These are phyloP conservation scores for Hirsutella rhossiliensis DNA, from an alignment of 2,329 filamentous ascomycete genomes.

Conservation along the genomic window DNA sequence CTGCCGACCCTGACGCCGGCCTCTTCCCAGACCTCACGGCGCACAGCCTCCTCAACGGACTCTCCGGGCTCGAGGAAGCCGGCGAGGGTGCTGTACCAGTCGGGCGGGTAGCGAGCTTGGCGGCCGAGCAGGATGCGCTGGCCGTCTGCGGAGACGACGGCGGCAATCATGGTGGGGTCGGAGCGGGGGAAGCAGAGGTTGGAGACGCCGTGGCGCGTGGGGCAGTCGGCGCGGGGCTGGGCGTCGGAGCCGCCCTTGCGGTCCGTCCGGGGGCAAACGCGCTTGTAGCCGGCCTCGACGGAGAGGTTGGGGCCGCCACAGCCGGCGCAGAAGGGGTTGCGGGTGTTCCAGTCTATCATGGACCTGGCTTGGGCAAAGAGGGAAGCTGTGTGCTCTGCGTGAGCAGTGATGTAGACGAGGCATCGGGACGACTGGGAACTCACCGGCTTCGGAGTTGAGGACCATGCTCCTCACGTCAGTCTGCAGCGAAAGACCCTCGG, in stretches of 20 bases:
- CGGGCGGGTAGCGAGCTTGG: conserved; percentile 66
- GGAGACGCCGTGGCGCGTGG: conserved; percentile 71
- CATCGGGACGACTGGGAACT: conserved; percentile 5
- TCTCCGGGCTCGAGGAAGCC: conserved; percentile 81
- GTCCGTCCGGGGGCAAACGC: conserved; percentile 64
- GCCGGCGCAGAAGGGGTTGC: conserved; percentile 83
- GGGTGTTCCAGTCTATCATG: conserved; percentile 85
- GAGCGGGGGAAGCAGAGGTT: conserved; percentile 89
- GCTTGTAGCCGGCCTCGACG: conserved; percentile 69
- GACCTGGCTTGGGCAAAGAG: conserved; percentile 84
- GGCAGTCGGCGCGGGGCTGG: conserved; percentile 55
- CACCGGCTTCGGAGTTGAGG: conserved; percentile 50
- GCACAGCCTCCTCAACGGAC: conserved; percentile 72
- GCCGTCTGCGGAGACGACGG: conserved; percentile 72
- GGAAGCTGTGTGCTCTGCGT: conserved; percentile 50
- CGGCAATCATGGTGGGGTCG: conserved; percentile 91
- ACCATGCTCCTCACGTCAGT: conserved; percentile 52
- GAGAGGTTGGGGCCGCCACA: conserved; percentile 78
- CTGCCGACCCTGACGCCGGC: conserved; percentile 64
- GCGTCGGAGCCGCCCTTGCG: conserved; percentile 31
- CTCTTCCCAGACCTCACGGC: conserved; percentile 80
- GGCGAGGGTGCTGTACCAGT: conserved; percentile 83
- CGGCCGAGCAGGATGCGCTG: conserved; percentile 73
- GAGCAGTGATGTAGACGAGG: background rate
- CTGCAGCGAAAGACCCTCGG: conserved; percentile 51